Conservation (phyloP, 176 grass and related monocot genomes). For the Carex scoparia region DNA sequence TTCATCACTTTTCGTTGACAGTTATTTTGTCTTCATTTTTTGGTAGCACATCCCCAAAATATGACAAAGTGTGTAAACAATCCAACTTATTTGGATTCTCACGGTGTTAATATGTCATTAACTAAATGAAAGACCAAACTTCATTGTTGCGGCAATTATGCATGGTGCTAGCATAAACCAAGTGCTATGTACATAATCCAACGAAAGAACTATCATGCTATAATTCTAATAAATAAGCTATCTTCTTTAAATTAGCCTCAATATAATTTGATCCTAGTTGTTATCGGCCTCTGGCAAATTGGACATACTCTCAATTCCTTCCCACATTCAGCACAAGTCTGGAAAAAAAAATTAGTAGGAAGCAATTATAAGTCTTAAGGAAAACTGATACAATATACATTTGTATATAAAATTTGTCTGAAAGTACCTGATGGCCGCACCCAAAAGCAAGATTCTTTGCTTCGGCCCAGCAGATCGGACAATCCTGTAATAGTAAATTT, state of each 20-base stretch:
- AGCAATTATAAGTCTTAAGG: neutral
- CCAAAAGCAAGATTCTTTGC: conserved; percentile 73
- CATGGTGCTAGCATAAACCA: neutral
- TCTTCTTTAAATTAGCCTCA: conserved; percentile 15
- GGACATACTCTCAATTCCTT: conserved; percentile 66
- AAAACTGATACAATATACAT: neutral
- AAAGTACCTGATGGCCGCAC: conserved; percentile 77
- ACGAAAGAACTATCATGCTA: conserved; percentile 13
- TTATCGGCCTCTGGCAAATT: conserved; percentile 56
- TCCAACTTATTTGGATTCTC: neutral
- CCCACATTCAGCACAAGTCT: conserved; percentile 57
- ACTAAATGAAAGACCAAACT: neutral
- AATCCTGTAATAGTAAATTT: conserved; percentile 35
- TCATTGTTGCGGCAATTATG: neutral
- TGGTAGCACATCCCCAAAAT: neutral
- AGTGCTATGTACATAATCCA: conserved; percentile 1
- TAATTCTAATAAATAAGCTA: conserved; percentile 16
- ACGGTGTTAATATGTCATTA: neutral
- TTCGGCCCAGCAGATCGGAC: conserved; percentile 65
- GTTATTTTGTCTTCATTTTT: neutral
- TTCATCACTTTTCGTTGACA: neutral
- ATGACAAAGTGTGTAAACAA: neutral
- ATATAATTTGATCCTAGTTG: conserved; percentile 64
- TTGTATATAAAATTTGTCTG: neutral
- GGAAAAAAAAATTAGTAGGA: conserved; percentile 1